Percentiles rank a stretch among this genome's conserved stretches.
phyloP scores from a whole-genome alignment of 202 grass and related monocot genomes.

The Setaria viridis region DNA sequence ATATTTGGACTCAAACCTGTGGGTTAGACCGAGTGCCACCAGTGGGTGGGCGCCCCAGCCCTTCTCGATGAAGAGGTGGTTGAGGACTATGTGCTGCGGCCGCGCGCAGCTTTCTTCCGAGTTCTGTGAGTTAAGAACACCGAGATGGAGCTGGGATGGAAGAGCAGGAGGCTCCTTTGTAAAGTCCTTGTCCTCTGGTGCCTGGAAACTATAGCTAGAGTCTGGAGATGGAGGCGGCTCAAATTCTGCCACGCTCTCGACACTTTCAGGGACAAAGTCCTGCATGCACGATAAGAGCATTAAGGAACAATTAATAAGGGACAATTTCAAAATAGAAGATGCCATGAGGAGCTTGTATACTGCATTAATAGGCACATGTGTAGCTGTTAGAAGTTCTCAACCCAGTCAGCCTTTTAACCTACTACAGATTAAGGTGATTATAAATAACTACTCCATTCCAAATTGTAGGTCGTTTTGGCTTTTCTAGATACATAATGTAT shows the following conservation, averaged over 20 bases:
- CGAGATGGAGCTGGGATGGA: conserved; percentile 80
- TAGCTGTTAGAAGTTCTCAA: not conserved
- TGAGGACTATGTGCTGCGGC: conserved; percentile 86
- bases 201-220: conserved; percentile 76
- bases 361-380: not conserved
- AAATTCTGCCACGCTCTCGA: conserved; percentile 86
- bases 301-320: not conserved
- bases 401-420: conserved; percentile 2
- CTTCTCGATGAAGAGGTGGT: conserved; percentile 98
- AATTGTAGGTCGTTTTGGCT: too few relatives aligned
- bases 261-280: conserved; percentile 94
- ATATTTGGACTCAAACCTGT: conserved; percentile 94
- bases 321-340: not conserved
- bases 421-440: not conserved
- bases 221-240: conserved; percentile 77
- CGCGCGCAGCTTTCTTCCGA: conserved; percentile 66
- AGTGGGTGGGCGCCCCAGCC: conserved; percentile 75
- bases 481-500: too few relatives aligned
- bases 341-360: not conserved
- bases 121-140: conserved; percentile 77
- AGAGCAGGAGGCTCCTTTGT: conserved; percentile 88
- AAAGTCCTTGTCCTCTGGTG: conserved; percentile 84
- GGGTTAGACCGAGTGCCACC: conserved; percentile 85
- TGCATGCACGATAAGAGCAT: conserved; percentile 42
- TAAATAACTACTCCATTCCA: not conserved